These are phyloP conservation scores for sunflower (Helianthus annuus) DNA, from an alignment of 129 eudicot species.

Conservation along the genomic window DNA sequence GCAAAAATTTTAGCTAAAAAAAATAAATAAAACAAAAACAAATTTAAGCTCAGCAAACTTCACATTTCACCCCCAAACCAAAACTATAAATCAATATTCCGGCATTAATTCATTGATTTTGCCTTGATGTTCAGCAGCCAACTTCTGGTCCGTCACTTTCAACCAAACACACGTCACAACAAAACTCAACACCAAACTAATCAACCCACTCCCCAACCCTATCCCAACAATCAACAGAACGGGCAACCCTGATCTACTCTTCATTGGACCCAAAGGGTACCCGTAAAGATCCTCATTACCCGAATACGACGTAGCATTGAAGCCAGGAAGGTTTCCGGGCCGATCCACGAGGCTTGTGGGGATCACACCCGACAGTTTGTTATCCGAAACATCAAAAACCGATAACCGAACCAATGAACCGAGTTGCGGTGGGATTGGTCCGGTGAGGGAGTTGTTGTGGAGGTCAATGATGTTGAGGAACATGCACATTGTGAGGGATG, in stretches of 20 bases:
- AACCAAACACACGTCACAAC: slow-evolving; percentile 71
- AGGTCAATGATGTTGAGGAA: slow-evolving; percentile 59
- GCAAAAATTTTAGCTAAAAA: too few species aligned
- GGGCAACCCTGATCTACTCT: slow-evolving; percentile 52
- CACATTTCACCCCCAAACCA: too few species aligned
- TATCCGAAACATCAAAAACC: slow-evolving; percentile 59
- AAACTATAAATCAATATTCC: slow-evolving; percentile 45
- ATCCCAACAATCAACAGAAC: slow-evolving; percentile 66
- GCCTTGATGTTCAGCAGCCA: slow-evolving; percentile 51
- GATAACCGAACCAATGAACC: slow-evolving; percentile 54
- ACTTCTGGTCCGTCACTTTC: slow-evolving; percentile 50
- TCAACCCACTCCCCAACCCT: slow-evolving; percentile 79
- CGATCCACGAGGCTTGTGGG: slow-evolving; percentile 62
- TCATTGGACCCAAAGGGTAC: slow-evolving; percentile 58
- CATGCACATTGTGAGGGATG: neutral
- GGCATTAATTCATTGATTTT: slow-evolving; percentile 60
- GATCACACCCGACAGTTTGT: slow-evolving; percentile 10
- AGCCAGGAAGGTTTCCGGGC: slow-evolving; percentile 48
- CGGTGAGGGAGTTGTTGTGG: slow-evolving; percentile 45
- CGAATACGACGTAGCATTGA: slow-evolving; percentile 56
- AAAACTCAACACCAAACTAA: slow-evolving; percentile 66
- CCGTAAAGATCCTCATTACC: slow-evolving; percentile 70
- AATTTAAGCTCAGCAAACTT: too few species aligned
- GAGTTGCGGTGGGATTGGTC: slow-evolving; percentile 58
- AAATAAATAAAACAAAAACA: too few species aligned